Evolutionary conservation across 306 rosid genomes (phyloP).

Genomic region (Aeschynomene evenia): DNA sequence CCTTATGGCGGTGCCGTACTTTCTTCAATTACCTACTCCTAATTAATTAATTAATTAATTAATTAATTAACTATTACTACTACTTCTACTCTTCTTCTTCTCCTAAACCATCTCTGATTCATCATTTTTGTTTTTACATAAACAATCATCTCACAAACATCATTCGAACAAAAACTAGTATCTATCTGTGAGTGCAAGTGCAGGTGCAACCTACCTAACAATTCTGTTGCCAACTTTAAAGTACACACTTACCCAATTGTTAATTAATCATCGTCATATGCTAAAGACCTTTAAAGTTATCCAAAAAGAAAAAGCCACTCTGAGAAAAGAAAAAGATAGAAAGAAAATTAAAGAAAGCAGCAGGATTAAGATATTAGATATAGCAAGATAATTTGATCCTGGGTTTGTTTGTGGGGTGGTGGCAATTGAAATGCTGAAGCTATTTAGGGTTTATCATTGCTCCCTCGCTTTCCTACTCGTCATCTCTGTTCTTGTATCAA

Average conservation of each 20-base stretch:
- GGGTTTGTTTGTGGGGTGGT: slow-evolving; percentile 12
- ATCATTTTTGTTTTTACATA: not conserved
- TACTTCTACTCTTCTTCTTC: not conserved
- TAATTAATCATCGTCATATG: slow-evolving; percentile 19
- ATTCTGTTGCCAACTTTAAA: not conserved
- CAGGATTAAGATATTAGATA: not conserved
- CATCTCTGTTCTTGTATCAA: slow-evolving; percentile 20
- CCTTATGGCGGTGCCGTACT: slow-evolving; percentile 14
- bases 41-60: too few species aligned
- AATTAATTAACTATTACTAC: not conserved
- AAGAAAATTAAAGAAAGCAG: not conserved
- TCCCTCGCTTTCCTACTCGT: slow-evolving; percentile 30
- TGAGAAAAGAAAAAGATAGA: not conserved
- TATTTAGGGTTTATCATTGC: slow-evolving; percentile 44
- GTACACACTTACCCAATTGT: slow-evolving; percentile 1
- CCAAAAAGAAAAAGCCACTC: slow-evolving; percentile 15
- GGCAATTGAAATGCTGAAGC: slow-evolving; percentile 44
- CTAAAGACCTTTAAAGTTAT: slow-evolving; percentile 26
- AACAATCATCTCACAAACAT: not conserved
- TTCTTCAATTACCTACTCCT: slow-evolving; percentile 15
- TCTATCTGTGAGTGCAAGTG: not conserved
- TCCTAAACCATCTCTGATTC: not conserved
- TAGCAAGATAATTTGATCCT: not conserved
- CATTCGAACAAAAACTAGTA: not conserved
- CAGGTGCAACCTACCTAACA: not conserved